Base-by-base conservation (phyloP, 2,329 filamentous ascomycete genomes). In the Alternaria ethzedia region DNA sequence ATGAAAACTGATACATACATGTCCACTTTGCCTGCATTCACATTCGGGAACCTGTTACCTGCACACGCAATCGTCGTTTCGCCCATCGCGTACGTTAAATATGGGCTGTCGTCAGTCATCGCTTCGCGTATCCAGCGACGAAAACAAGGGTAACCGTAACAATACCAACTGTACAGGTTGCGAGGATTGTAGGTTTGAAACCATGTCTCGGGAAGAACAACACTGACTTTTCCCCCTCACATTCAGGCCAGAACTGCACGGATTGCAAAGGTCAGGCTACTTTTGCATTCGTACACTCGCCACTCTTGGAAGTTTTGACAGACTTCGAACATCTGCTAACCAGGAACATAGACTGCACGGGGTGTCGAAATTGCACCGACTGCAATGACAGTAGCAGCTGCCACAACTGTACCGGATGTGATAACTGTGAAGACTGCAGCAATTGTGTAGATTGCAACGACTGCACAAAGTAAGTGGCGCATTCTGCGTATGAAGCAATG, bases 141-240 rank as follows among this genome's bases (percentile, higher is more conserved):
- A 41, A 41, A 41, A 44, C 15, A 25, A 52, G 4, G 59, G 59
- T 30, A 62, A 62, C 25, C 54, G 47, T 11, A 62, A 62, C 30
- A 62, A 62, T 11, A 47, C 47, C 7, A 43, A 59, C 30, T 62
- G 59, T 30, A 62, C 54, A 11, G 59, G 54, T 12, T 62, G 59
- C 25, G 46, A 54, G 26, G n/a, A 62, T 20, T 62, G 59, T 62
- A 54, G 10, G 59, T 23, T 52, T 36, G 49, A 23, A 36, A 8
- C 9, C 32, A 36, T 20, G 13, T 52, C 36, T 15, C 20, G 11
- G 12, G 23, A 6, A 13, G 13, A 36, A n/a, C 20, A 46, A 15
- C 9, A 25, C 59, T 62, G 23, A 62, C 30, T 6, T 8, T 23
- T 5, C 4, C 15, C n/a, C 10, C 21, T 20, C 5, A 6, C 23